phyloP scores from a whole-genome alignment of 139 green algal species.

The Micromonas commoda region DNA sequence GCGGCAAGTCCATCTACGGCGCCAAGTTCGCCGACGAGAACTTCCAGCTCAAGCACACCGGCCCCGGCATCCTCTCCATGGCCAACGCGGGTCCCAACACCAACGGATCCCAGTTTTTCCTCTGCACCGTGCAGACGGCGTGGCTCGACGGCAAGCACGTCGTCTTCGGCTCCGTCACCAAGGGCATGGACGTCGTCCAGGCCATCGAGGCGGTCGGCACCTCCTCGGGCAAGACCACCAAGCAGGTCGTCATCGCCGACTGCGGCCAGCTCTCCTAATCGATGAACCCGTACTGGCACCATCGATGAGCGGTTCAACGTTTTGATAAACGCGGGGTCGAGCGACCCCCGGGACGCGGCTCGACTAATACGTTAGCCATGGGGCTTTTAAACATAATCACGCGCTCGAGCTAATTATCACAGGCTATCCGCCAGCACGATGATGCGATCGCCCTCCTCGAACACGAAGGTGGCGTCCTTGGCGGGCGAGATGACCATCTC shows the following conservation, averaged over 20 bases:
- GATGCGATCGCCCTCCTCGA: neutral
- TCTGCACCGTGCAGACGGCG: slow-evolving; percentile 57
- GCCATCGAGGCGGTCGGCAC: slow-evolving; percentile 52
- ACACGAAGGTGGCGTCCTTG: neutral
- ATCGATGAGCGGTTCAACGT: no score
- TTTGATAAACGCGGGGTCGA: no score
- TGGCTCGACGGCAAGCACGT: slow-evolving; percentile 78
- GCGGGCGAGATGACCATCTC: neutral
- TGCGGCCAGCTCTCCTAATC: slow-evolving; percentile 59
- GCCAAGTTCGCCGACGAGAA: slow-evolving; percentile 53
- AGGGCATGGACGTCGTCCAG: slow-evolving; percentile 68
- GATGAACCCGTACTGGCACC: no score
- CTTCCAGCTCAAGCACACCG: slow-evolving; percentile 76
- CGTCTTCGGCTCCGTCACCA: slow-evolving; percentile 58
- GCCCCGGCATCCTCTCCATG: slow-evolving; percentile 60
- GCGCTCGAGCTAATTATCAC: no score
- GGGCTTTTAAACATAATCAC: no score
- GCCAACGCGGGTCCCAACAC: slow-evolving; percentile 66
- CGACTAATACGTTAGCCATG: no score
- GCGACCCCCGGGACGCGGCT: no score
- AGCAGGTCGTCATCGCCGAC: slow-evolving; percentile 60
- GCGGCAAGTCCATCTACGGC: slow-evolving; percentile 47
- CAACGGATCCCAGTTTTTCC: slow-evolving; percentile 74
- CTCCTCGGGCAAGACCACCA: slow-evolving; percentile 38
- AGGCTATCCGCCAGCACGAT: slow-evolving; percentile 19